Percentiles rank a stretch among this genome's conserved stretches.
Conservation (phyloP, 2,329 filamentous ascomycete species). For the Bipolaris victoriae region DNA sequence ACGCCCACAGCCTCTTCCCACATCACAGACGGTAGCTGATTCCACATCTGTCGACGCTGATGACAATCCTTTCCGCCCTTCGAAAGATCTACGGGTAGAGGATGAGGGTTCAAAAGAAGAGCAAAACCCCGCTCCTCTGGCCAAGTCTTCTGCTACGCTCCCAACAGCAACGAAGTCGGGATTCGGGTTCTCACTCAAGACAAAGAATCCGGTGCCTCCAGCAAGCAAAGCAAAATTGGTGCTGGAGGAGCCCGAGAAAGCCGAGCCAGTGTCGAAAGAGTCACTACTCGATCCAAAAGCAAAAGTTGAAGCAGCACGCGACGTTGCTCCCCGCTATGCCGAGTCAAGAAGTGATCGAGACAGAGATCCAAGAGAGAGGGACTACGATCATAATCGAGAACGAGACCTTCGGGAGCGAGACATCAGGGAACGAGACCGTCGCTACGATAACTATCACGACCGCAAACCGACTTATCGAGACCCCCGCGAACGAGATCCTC, state of each 20-base stretch:
- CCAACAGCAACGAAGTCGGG: constrained; percentile 59
- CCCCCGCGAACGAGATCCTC: constrained; percentile 32
- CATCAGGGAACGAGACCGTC: constrained; percentile 51
- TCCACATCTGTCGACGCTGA: constrained; percentile 57
- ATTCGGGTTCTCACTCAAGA: constrained; percentile 93
- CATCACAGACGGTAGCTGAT: constrained; percentile 21
- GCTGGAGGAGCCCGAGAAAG: constrained; percentile 45
- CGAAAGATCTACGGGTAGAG: constrained; percentile 70
- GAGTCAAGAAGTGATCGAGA: constrained; percentile 36
- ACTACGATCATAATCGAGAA: constrained; percentile 42
- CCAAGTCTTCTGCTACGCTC: constrained; percentile 57
- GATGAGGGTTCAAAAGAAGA: constrained; percentile 62
- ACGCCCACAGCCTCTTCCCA: constrained; percentile 31
- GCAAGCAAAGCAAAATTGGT: constrained; percentile 59
- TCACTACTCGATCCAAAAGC: constrained; percentile 49
- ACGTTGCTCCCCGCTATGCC: constrained; percentile 27
- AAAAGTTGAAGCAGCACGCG: constrained; percentile 45
- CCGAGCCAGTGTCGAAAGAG: constrained; percentile 48
- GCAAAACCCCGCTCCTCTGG: constrained; percentile 61
- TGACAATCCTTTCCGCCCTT: constrained; percentile 67
- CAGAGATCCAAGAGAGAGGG: constrained; percentile 28
- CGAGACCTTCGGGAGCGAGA: constrained; percentile 51
- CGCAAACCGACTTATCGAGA: constrained; percentile 38
- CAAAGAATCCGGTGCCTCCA: constrained; percentile 64
- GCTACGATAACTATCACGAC: constrained; percentile 36